These are phyloP conservation scores for Cytospora piceae DNA, from an alignment of 2,329 filamentous ascomycete species.

Conservation along the genomic window DNA sequence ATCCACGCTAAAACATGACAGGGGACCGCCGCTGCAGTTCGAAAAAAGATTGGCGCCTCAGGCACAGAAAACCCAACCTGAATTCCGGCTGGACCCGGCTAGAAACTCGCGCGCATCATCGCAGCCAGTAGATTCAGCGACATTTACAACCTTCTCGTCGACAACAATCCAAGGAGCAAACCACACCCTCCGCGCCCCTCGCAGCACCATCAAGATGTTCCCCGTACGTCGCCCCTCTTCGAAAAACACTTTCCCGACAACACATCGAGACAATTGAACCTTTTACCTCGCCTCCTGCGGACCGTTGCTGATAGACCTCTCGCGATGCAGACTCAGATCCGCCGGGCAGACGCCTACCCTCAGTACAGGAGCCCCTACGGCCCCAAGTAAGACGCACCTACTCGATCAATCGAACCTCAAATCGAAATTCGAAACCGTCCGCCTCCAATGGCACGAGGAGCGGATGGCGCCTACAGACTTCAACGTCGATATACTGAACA, in stretches of 20 bases:
- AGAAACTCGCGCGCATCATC: constrained; percentile 29
- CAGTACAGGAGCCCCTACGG: constrained; percentile 66
- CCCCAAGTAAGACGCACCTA: constrained; percentile 61
- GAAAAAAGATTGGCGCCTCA: constrained; percentile 21
- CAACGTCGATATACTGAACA: neutral
- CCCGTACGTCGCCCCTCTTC: constrained; percentile 34
- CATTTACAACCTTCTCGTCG: constrained; percentile 31
- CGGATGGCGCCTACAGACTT: neutral
- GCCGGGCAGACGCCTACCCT: constrained; percentile 40
- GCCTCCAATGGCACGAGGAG: neutral
- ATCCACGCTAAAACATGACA: constrained; percentile 5
- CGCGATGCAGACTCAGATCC: constrained; percentile 49
- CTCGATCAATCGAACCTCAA: constrained; percentile 9
- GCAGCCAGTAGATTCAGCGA: constrained; percentile 26
- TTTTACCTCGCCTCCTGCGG: neutral
- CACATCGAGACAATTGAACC: constrained; percentile 9
- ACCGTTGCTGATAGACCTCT: constrained; percentile 39
- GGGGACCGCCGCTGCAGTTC: constrained; percentile 3
- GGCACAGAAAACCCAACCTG: constrained; percentile 24
- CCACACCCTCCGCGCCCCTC: constrained; percentile 33
- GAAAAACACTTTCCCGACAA: neutral
- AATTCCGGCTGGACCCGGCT: constrained; percentile 29
- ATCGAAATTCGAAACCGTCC: constrained; percentile 1
- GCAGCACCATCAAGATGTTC: constrained; percentile 36
- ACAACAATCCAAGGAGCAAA: constrained; percentile 36